Evolutionary conservation across 2,329 filamentous ascomycete species (phyloP).

Genomic region (Phialemonium atrogriseum): DNA sequence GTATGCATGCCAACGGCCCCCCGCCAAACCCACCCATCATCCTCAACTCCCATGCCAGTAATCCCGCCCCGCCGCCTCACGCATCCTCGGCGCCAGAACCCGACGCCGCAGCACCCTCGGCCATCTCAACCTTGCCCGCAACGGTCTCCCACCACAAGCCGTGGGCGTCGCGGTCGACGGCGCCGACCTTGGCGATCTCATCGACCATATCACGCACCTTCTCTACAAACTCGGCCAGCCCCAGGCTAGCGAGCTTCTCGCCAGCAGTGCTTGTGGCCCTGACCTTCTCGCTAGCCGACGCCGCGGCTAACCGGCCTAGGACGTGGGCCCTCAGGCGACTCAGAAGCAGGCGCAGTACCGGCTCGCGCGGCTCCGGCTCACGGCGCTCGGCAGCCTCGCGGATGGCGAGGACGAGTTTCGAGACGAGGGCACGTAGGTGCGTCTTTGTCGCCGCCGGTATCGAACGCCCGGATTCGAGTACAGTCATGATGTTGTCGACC

Average conservation of each 20-base stretch:
- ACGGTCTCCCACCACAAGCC: conserved; percentile 63
- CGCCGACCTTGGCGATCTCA: conserved; percentile 54
- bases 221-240: conserved; percentile 65
- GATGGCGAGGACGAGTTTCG: conserved; percentile 44
- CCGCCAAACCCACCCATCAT: too few species aligned
- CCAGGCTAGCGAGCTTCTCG: conserved; percentile 61
- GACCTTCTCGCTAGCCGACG: conserved; percentile 61
- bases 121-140: conserved; percentile 44
- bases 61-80: too few species aligned
- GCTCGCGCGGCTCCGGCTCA: conserved; percentile 38
- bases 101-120: conserved; percentile 14
- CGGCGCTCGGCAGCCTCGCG: conserved; percentile 33
- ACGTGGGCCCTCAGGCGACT: conserved; percentile 61
- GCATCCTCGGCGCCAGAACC: not conserved
- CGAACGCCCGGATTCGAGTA: conserved; percentile 52
- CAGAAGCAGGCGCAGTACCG: conserved; percentile 58
- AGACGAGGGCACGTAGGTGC: conserved; percentile 49
- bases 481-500: conserved; percentile 53
- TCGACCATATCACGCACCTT: conserved; percentile 63
- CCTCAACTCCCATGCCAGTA: too few species aligned
- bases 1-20: too few species aligned
- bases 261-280: conserved; percentile 59
- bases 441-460: conserved; percentile 56
- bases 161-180: conserved; percentile 61
- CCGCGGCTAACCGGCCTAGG: conserved; percentile 53